These are phyloP conservation scores for Hordeum marinum DNA, from an alignment of 176 grass and related monocot species.

Conservation along the genomic window DNA sequence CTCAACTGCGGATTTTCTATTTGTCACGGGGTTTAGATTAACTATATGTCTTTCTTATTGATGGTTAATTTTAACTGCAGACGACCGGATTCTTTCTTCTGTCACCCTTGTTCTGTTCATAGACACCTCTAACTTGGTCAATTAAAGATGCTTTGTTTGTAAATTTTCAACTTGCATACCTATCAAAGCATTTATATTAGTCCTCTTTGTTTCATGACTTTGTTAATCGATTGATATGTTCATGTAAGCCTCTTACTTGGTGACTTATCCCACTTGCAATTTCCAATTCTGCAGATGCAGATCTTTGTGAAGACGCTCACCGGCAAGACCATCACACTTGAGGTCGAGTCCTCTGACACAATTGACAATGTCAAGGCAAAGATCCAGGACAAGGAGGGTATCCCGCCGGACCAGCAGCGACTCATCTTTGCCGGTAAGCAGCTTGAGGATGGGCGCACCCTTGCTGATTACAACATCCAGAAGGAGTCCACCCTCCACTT, in stretches of 20 bases:
- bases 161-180: not conserved
- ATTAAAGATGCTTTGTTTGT: not conserved
- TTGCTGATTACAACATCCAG: not conserved
- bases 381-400: not conserved
- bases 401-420: slow-evolving; percentile 7
- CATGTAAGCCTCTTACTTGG: no score
- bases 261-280: no score
- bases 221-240: no score
- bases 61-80: no score
- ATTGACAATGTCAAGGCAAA: no score
- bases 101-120: not conserved
- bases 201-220: no score
- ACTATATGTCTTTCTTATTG: no score
- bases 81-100: not conserved
- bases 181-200: not conserved
- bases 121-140: not conserved
- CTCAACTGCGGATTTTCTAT: not conserved
- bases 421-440: slow-evolving; percentile 36
- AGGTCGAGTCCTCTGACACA: no score
- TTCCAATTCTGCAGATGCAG: no score
- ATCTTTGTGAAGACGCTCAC: no score
- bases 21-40: not conserved
- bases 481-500: not conserved
- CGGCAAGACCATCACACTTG: no score
- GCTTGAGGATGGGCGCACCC: slow-evolving; percentile 31